These are phyloP conservation scores for Chlamydomonas eustigma DNA, from an alignment of 139 green algal genomes.

Conservation along the genomic window DNA sequence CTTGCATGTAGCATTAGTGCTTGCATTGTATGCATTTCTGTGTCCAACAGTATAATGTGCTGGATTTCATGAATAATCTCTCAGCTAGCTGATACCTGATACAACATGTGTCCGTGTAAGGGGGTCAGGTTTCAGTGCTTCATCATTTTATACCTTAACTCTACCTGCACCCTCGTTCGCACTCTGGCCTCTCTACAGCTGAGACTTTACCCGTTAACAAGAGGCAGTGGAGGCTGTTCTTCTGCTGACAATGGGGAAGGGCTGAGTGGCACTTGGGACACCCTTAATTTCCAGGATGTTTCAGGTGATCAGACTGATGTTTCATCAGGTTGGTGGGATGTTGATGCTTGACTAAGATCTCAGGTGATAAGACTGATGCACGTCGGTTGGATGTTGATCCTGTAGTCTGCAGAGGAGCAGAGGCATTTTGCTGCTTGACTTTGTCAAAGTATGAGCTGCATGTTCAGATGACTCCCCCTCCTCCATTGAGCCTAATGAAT, in stretches of 20 bases:
- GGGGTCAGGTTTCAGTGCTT: neutral
- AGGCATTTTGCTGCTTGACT: too few relatives aligned
- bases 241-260: neutral
- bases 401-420: too few relatives aligned
- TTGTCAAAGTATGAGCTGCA: too few relatives aligned
- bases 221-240: neutral
- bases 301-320: slow-evolving; percentile 17
- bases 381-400: too few relatives aligned
- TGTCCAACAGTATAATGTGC: neutral
- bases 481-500: too few relatives aligned
- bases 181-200: neutral
- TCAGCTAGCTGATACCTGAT: too few relatives aligned
- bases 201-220: neutral
- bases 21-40: neutral
- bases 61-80: neutral
- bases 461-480: too few relatives aligned
- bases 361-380: neutral
- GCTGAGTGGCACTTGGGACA: slow-evolving; percentile 24
- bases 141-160: neutral
- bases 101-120: neutral
- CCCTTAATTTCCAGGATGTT: slow-evolving; percentile 39
- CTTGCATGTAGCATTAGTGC: neutral
- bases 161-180: too few relatives aligned
- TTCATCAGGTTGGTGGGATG: neutral
- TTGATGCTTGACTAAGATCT: neutral